Conservation (phyloP, 495 filamentous ascomycete genomes). For the Pyronema omphalodes region DNA sequence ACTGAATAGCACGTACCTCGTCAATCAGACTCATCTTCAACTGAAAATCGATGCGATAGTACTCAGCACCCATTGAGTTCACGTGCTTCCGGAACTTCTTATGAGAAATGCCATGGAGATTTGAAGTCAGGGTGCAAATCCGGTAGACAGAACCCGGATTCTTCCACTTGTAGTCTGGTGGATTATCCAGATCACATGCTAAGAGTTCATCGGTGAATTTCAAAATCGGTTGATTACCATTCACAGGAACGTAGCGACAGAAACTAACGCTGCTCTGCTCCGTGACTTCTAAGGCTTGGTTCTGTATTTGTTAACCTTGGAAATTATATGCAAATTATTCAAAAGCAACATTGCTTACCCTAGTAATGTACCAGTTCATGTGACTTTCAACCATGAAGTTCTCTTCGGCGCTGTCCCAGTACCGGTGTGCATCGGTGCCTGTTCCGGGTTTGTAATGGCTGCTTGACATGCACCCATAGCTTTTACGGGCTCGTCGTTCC, state of each 20-base stretch:
- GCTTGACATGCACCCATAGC: slow-evolving; percentile 6
- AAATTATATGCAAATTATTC: not conserved
- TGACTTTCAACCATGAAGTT: not conserved
- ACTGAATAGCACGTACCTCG: not conserved
- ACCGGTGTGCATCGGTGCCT: not conserved
- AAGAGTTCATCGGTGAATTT: not conserved
- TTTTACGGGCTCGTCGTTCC: slow-evolving; percentile 12
- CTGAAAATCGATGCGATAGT: not conserved
- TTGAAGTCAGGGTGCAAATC: not conserved
- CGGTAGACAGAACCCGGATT: not conserved
- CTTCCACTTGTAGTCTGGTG: slow-evolving; percentile 2
- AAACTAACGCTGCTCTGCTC: not conserved
- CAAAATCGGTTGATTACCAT: not conserved
- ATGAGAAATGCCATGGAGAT: not conserved
- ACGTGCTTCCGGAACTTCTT: not conserved
- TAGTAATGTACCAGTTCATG: slow-evolving; percentile 1
- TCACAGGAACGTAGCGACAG: not conserved
- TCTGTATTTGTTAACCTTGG: not conserved
- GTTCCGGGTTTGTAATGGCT: not conserved
- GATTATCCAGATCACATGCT: not conserved
- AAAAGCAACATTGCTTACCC: not conserved
- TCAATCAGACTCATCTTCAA: not conserved
- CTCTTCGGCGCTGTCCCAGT: not conserved
- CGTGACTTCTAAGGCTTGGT: not conserved
- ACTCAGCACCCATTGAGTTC: not conserved